Evolutionary conservation across 352 stramenopile species (phyloP).

Genomic region (Phytopythium montanum): DNA sequence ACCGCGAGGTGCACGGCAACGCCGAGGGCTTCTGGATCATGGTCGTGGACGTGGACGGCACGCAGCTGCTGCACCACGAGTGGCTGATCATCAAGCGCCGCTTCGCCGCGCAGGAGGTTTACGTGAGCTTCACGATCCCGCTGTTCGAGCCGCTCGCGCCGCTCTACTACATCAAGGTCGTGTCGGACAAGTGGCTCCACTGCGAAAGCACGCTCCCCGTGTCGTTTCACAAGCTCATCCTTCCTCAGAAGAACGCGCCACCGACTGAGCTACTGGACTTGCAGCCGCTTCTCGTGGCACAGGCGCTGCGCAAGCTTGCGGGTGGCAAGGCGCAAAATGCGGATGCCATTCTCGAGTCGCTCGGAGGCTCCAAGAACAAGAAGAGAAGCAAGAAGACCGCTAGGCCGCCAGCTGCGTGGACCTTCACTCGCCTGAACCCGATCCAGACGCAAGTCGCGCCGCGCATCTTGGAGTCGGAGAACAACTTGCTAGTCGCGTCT

Average conservation of each 20-base stretch:
- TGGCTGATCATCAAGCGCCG: constrained; percentile 93
- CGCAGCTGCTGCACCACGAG: constrained; percentile 98
- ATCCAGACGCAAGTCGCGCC: constrained; percentile 99
- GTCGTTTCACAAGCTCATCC: constrained; percentile 98
- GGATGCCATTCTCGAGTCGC: constrained; percentile 45
- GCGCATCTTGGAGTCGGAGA: constrained; percentile 94
- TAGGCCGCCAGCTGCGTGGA: constrained; percentile 47
- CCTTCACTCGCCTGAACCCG: constrained; percentile 96
- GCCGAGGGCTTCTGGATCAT: constrained; percentile 97
- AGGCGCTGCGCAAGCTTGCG: constrained; percentile 70
- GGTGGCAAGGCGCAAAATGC: constrained; percentile 57
- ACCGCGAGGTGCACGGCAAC: constrained; percentile 95
- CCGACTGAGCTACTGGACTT: constrained; percentile 98
- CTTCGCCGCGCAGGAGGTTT: constrained; percentile 78
- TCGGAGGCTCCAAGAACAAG: constrained; percentile 8
- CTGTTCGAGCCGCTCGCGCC: constrained; percentile 97
- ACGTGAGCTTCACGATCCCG: constrained; percentile 95
- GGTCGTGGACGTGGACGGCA: constrained; percentile 98
- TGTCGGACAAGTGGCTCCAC: constrained; percentile 99
- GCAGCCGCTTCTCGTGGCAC: constrained; percentile 93
- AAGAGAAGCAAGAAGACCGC: constrained; percentile 26
- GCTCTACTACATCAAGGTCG: constrained; percentile 97
- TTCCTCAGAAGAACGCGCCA: constrained; percentile 98
- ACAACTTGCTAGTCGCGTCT: constrained; percentile 94
- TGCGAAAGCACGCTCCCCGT: constrained; percentile 94